Evolutionary conservation across 2,329 filamentous ascomycete genomes (phyloP), one percentile per base, ranked within the genome.

Genomic region (Botrytis elliptica): DNA sequence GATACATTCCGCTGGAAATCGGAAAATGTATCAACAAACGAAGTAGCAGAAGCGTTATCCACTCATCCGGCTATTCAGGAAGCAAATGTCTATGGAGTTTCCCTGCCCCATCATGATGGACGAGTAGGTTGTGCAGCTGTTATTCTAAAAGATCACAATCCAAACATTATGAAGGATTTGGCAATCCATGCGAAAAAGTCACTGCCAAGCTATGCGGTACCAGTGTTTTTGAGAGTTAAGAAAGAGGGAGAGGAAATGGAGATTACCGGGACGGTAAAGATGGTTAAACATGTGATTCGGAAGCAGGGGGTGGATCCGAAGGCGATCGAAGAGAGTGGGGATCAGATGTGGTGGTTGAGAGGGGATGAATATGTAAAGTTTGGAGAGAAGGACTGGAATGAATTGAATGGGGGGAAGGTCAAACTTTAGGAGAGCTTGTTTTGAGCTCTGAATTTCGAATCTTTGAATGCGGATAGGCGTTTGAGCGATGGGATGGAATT

Each of bases 1-100:
- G 92, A 94, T 79, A 93, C 92, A 0, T 94, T 91, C 83, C 88
- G 92, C 67, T 94, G 92, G 92, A 93, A 96, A 84, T 91, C 90
- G 69, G 92, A 95, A 82, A 95, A 95, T 78, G 92, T 95, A 1
- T 93, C 92, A 4, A 95, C 93, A 0, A 90, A 88, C 68, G 94
- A 97, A 82, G 94, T 97, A 29, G 88, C 91, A n/a, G 89, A 94
- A 79, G 89, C 89, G 0, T 82, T 97, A 0, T 91, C 92, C 22
- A 83, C 85, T 0, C 91, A 94, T 79, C 85, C 90, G 0, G 84
- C 85, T 1, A 86, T 97, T 22, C 84, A 87, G 46, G 94, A 97
- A 83, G 92, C 93, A 46, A 97, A 97, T 78, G 94, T 97, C 42
- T 97, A 97, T 79, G 94, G 94, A 55, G 92, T 97, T 3, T 82